Evolutionary conservation across 176 grass and related monocot genomes (phyloP), one percentile per base, ranked within the genome.

Genomic region (Dendrocalamus sinicus): DNA sequence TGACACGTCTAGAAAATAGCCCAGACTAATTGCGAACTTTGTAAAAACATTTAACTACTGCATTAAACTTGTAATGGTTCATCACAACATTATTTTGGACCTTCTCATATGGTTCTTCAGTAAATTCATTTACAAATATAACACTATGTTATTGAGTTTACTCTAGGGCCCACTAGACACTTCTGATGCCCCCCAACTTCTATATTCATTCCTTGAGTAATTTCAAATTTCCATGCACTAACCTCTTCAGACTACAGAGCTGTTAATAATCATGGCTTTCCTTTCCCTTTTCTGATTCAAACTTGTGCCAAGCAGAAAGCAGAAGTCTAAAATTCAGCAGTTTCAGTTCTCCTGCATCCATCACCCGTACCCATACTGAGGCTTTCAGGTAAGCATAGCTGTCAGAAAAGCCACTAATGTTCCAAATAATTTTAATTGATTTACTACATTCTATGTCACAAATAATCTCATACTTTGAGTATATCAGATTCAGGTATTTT

Each of bases 331-430:
- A 84, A 61, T 83, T 87, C 19, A 37, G 84, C 4, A 16, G 64
- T 72, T 86, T 87, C 81, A 84, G 67, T 77, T 84, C 79, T 30
- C 73, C 80, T 52, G 43, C 84, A 77, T 50, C 87, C 76, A 62
- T 63, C 28, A 68, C 8, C 30, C 73, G 64, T 61, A 73, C 60
- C 9, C 85, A 90, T 53, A 74, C 7, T 1, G 84, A 90, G 67
- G 50, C 81, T 45, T 90, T 92, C 72, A 92, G 91, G 91, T 90
- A 10, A 45, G 12, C 7, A 64, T 22, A n/a, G 16, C 45, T 45
- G 2, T 58, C 63, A 85, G 24, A n/a, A 39, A 16, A 59, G 1
- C 22, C 76, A 4, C 14, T 41, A 40, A 9, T 60, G 59, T 79
- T 57, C 54, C 16, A 40, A 58, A 35, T 12, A 17, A 26, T 41